Percentiles rank a stretch among this genome's conserved stretches.
These are phyloP conservation scores for Candida loeiensis DNA, from an alignment of 805 yeast species.

Conservation along the genomic window DNA sequence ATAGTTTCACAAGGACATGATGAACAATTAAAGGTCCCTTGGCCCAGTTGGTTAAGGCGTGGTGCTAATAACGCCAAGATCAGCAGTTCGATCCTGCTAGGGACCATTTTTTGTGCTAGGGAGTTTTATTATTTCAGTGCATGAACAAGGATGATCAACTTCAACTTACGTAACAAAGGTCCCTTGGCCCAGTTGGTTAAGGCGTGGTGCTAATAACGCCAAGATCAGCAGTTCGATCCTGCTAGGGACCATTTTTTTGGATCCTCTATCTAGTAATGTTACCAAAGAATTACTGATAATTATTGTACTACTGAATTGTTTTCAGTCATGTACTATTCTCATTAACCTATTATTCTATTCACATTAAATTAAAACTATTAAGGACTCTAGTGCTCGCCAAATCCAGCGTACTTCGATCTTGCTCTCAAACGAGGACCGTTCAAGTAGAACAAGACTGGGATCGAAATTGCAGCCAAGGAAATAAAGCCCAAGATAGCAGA, in stretches of 20 bases:
- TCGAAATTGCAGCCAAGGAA: slow-evolving; percentile 39
- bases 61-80: slow-evolving; percentile 59
- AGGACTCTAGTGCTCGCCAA: too few relatives aligned
- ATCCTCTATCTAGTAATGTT: neutral
- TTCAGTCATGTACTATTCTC: neutral
- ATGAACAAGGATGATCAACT: neutral
- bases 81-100: slow-evolving; percentile 89
- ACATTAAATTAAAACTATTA: neutral
- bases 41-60: slow-evolving; percentile 55
- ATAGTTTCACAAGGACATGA: too few relatives aligned
- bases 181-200: slow-evolving; percentile 55
- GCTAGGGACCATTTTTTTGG: slow-evolving; percentile 23
- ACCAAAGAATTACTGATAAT: neutral
- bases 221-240: slow-evolving; percentile 49
- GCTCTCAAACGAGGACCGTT: slow-evolving; percentile 46
- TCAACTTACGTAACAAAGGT: too few relatives aligned
- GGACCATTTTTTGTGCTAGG: slow-evolving; percentile 48
- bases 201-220: slow-evolving; percentile 54
- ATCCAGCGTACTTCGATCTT: slow-evolving; percentile 36
- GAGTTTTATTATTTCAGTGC: neutral
- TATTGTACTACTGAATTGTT: neutral
- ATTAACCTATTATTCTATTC: neutral
- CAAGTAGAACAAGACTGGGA: slow-evolving; percentile 45
- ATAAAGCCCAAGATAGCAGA: slow-evolving; percentile 47
- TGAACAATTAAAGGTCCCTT: too few relatives aligned